phyloP scores from a whole-genome alignment of 169 alveolate genomes.

The Plasmodium cynomolgi region DNA sequence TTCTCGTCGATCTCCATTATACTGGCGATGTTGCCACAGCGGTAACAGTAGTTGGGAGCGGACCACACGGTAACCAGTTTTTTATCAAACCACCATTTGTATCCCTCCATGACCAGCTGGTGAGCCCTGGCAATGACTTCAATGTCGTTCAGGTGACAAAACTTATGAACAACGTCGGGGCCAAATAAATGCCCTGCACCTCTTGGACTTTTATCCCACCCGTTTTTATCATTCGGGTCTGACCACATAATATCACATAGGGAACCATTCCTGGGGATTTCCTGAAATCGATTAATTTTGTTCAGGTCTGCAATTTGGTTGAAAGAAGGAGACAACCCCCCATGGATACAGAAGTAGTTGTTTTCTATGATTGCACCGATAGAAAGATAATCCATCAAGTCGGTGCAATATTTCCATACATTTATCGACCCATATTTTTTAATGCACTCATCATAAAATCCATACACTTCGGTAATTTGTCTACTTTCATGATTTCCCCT shows the following conservation, averaged over 20 bases:
- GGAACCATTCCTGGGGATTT: constrained; percentile 97
- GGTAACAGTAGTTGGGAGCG: constrained; percentile 99
- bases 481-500: constrained; percentile 99
- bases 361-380: constrained; percentile 98
- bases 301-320: constrained; percentile 94
- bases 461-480: constrained; percentile 98
- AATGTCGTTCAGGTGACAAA: constrained; percentile 94
- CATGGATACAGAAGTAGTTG: constrained; percentile 97
- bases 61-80: constrained; percentile 97
- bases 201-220: constrained; percentile 98
- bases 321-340: constrained; percentile 98
- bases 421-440: constrained; percentile 98
- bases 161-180: constrained; percentile 94
- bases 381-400: constrained; percentile 98
- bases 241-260: constrained; percentile 99
- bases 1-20: constrained; percentile 97
- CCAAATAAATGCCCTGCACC: constrained; percentile 99
- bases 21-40: constrained; percentile 99
- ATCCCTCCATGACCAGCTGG: constrained; percentile 99
- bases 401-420: constrained; percentile 98
- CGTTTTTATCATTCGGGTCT: constrained; percentile 92
- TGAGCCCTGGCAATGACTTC: constrained; percentile 99
- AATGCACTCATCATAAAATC: constrained; percentile 99
- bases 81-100: constrained; percentile 95
- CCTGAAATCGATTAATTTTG: constrained; percentile 90